A percentile compares a stretch with the other conserved stretches of the same genome.
These are phyloP conservation scores for Mercurialis annua DNA, from an alignment of 345 rosid genomes.

Conservation along the genomic window DNA sequence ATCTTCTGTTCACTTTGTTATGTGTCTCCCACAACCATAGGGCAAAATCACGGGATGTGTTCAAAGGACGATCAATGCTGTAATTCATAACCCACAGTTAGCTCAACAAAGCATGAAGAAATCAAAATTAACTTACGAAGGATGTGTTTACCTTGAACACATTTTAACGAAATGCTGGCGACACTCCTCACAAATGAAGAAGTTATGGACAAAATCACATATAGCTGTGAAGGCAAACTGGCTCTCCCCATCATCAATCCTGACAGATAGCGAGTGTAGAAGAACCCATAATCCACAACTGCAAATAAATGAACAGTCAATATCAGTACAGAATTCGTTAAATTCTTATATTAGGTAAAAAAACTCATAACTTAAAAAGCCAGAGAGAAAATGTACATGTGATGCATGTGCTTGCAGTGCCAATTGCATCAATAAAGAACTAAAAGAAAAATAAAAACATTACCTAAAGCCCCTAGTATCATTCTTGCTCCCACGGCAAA, in stretches of 20 bases:
- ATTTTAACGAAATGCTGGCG: slow-evolving; percentile 81
- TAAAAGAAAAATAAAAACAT: slow-evolving; percentile 1
- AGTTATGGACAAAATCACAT: slow-evolving; percentile 84
- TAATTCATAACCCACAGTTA: slow-evolving; percentile 23
- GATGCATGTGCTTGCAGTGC: neutral
- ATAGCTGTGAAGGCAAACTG: slow-evolving; percentile 71
- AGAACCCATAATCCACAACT: slow-evolving; percentile 98
- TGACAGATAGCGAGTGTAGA: slow-evolving; percentile 88
- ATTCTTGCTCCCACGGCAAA: slow-evolving; percentile 95
- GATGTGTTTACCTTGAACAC: slow-evolving; percentile 73
- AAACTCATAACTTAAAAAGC: neutral
- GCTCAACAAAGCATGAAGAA: slow-evolving; percentile 7
- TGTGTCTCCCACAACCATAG: slow-evolving; percentile 96
- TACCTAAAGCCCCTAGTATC: slow-evolving; percentile 97
- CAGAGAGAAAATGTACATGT: neutral
- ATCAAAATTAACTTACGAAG: neutral
- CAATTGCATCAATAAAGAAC: neutral
- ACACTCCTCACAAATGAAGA: slow-evolving; percentile 93
- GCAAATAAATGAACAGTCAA: slow-evolving; percentile 28
- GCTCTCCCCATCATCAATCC: slow-evolving; percentile 83
- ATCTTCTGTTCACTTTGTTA: slow-evolving; percentile 79
- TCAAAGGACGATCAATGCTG: slow-evolving; percentile 73
- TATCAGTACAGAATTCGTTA: neutral
- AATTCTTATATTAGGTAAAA: neutral
- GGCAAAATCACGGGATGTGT: slow-evolving; percentile 62